Conservation (phyloP, 2,329 filamentous ascomycete genomes). For the Diaporthe citriasiana region DNA sequence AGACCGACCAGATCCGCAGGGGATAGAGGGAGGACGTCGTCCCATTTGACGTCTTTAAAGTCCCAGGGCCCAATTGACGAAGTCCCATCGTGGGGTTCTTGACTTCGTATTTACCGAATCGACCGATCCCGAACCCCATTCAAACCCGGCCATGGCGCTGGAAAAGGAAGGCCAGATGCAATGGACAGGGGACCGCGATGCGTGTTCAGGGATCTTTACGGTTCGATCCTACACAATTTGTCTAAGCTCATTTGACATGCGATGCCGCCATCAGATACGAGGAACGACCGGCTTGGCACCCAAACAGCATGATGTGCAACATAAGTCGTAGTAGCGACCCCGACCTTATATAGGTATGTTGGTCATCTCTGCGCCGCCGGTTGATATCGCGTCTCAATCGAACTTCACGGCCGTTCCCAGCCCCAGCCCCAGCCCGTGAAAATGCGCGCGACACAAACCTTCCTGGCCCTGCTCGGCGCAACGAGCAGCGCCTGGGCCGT, state of each 20-base stretch:
- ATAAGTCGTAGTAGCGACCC: neutral
- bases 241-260: conserved; percentile 19
- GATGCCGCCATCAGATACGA: conserved; percentile 29
- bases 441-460: neutral
- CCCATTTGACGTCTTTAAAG: conserved; percentile 1
- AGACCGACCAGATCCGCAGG: neutral
- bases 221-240: conserved; percentile 3
- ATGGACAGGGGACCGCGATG: conserved; percentile 1
- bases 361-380: neutral
- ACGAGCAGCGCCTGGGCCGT: conserved; percentile 29
- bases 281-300: conserved; percentile 9
- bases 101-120: conserved; percentile 30
- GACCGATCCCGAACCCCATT: neutral
- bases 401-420: neutral
- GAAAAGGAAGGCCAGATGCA: conserved; percentile 17
- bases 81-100: conserved; percentile 24
- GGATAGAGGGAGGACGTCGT: neutral
- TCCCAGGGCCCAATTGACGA: neutral
- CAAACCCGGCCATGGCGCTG: neutral
- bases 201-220: conserved; percentile 8
- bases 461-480: conserved; percentile 12
- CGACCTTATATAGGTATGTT: neutral
- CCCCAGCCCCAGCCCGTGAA: neutral
- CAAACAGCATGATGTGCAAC: neutral
- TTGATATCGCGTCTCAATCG: neutral